These are phyloP conservation scores for Colletotrichum sp. DNA, from an alignment of 2,329 filamentous ascomycete species.

Conservation along the genomic window DNA sequence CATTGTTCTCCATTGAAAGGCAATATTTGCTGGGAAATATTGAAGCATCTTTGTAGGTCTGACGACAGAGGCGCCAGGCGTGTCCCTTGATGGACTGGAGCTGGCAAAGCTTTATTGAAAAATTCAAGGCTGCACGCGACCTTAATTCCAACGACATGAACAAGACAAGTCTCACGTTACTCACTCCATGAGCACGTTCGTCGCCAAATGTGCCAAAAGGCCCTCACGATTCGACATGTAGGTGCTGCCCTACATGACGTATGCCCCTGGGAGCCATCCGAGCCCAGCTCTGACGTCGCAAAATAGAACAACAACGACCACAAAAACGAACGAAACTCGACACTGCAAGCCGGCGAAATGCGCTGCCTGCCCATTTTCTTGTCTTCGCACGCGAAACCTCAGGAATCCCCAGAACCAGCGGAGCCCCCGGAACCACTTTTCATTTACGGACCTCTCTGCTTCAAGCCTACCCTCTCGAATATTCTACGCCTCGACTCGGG, in stretches of 20 bases:
- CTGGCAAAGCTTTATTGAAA: background rate
- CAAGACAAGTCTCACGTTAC: background rate
- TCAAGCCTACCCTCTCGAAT: background rate
- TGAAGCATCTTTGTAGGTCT: background rate
- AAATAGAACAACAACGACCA: background rate
- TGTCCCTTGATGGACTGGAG: background rate
- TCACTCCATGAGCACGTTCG: background rate
- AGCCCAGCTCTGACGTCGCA: background rate
- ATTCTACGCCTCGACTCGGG: background rate
- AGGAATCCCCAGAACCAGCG: background rate
- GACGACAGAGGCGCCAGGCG: background rate
- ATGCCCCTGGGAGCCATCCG: background rate
- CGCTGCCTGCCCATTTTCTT: background rate
- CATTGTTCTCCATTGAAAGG: background rate
- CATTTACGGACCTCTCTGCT: background rate
- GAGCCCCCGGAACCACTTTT: background rate
- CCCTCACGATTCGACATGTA: background rate
- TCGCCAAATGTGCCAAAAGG: background rate
- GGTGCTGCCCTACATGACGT: background rate
- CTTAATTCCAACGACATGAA: background rate
- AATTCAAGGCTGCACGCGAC: background rate
- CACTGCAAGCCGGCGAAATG: background rate
- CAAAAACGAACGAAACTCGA: background rate
- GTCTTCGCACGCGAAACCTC: background rate
- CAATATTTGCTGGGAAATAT: background rate